Conservation (phyloP, 768 basidiomycete species). For the Hypholoma sublateritium region DNA sequence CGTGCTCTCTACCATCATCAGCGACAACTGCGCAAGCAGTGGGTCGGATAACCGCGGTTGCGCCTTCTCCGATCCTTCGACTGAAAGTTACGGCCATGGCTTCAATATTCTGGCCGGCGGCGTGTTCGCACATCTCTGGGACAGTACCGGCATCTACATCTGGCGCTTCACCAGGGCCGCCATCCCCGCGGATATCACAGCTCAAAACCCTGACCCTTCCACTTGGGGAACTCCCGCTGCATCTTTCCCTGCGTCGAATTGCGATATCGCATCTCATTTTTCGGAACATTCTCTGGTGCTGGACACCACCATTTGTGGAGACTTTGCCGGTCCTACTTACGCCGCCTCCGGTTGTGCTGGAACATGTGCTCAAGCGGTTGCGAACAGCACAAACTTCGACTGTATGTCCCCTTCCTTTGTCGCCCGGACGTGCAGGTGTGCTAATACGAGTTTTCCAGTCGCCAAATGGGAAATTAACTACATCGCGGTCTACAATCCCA, state of each 20-base stretch:
- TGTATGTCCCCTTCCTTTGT: constrained; percentile 13
- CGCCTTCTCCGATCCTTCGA: constrained; percentile 41
- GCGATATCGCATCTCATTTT: constrained; percentile 51
- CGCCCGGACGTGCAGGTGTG: neutral
- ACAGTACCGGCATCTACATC: constrained; percentile 47
- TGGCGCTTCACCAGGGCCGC: constrained; percentile 55
- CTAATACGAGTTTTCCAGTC: constrained; percentile 28
- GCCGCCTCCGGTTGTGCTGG: constrained; percentile 38
- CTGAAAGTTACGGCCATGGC: constrained; percentile 37
- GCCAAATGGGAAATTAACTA: constrained; percentile 60
- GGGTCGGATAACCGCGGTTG: constrained; percentile 46
- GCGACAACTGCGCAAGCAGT: constrained; percentile 41
- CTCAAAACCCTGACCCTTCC: constrained; percentile 42
- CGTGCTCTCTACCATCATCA: constrained; percentile 25
- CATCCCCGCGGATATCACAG: constrained; percentile 52
- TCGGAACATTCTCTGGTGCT: constrained; percentile 49
- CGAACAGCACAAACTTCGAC: constrained; percentile 23
- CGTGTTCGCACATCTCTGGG: constrained; percentile 59
- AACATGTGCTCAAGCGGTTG: constrained; percentile 27
- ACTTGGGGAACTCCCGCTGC: constrained; percentile 55
- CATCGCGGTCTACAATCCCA: constrained; percentile 44
- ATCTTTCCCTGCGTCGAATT: constrained; percentile 46
- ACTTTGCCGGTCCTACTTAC: constrained; percentile 41
- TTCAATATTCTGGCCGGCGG: constrained; percentile 51
- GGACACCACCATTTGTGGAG: constrained; percentile 49